These are phyloP conservation scores for Fusarium sp. DNA, from an alignment of 2,329 filamentous ascomycete species.

Conservation along the genomic window DNA sequence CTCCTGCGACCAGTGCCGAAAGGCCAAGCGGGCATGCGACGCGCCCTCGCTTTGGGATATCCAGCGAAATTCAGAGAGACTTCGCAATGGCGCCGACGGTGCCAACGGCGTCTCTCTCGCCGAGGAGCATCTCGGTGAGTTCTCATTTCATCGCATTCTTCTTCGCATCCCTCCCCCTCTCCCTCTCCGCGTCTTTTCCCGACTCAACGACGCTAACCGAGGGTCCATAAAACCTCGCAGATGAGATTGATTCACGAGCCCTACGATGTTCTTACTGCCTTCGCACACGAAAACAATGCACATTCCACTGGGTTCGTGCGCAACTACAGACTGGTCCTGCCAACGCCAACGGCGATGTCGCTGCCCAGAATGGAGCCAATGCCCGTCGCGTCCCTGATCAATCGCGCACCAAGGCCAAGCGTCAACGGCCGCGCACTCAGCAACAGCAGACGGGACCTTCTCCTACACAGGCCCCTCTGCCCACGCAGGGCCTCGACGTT, in stretches of 20 bases:
- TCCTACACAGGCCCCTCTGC: constrained; percentile 39
- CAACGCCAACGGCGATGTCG: constrained; percentile 25
- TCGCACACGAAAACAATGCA: constrained; percentile 45
- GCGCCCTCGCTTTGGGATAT: constrained; percentile 46
- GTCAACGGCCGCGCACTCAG: constrained; percentile 42
- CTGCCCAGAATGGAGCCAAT: constrained; percentile 30
- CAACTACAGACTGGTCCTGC: constrained; percentile 43
- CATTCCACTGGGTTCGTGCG: constrained; percentile 45
- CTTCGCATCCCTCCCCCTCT: constrained; percentile 10
- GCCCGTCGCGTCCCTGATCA: constrained; percentile 42
- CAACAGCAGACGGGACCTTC: constrained; percentile 37
- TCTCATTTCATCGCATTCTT: background rate
- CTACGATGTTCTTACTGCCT: constrained; percentile 46
- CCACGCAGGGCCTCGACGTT: constrained; percentile 40
- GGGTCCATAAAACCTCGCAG: constrained; percentile 36
- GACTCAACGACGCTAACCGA: constrained; percentile 39
- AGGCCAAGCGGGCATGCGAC: constrained; percentile 46
- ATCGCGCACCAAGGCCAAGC: constrained; percentile 42
- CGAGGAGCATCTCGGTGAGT: constrained; percentile 45
- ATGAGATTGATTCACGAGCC: constrained; percentile 45
- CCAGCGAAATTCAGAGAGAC: constrained; percentile 43
- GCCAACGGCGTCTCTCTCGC: constrained; percentile 39
- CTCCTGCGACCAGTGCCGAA: constrained; percentile 46
- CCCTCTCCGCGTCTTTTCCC: constrained; percentile 30
- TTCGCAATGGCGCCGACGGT: constrained; percentile 36